Base-by-base conservation (phyloP, 1,139 yeast genomes). In the Scheffersomyces titani region DNA sequence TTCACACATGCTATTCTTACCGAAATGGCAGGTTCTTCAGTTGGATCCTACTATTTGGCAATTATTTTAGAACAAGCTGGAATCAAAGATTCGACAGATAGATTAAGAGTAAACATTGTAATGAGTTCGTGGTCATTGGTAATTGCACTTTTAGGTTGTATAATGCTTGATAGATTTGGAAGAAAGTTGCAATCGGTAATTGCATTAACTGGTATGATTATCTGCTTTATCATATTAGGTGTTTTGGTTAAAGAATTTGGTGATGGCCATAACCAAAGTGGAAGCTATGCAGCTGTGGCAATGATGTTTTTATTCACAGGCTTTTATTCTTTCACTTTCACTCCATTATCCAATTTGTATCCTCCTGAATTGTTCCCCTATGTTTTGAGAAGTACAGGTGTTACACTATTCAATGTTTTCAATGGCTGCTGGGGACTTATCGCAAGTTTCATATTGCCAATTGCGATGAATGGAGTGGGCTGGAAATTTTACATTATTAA, bases 21-120 rank as follows among this genome's bases (percentile, higher is more conserved):
- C 5, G 67, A 63, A 54, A 58, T 64, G 61, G 63, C 58, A n/a
- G 67, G 67, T 24, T 61, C 65, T 6, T 61, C 66, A 3, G 63
- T 63, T 11, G 65, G 63, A 4, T 54, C 60, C 21, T 59, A 60
- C 50, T 63, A 62, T 54, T 61, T 62, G 47, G 18, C 48, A 5
- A 49, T 49, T 18, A 11, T 49, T 19, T n/a, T 49, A 21, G 21
- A n/a, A 13, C 50, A 49, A n/a, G 50, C 50, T 18, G 50, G 50
- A 5, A 11, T 49, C 44, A 22, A 21, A 16, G n/a, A 24, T 22
- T 49, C 21, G 20, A 18, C 18, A 6, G 50, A 49, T 49, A 21
- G 50, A n/a, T 18, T 49, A 49, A 49, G 50, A 21, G 50, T 49
- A 9, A 49, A 21, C 19, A 49, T 21, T 21, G 50, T 22, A 19